phyloP scores from a whole-genome alignment of 2,329 filamentous ascomycete species.

The Colletotrichum kahawae region DNA sequence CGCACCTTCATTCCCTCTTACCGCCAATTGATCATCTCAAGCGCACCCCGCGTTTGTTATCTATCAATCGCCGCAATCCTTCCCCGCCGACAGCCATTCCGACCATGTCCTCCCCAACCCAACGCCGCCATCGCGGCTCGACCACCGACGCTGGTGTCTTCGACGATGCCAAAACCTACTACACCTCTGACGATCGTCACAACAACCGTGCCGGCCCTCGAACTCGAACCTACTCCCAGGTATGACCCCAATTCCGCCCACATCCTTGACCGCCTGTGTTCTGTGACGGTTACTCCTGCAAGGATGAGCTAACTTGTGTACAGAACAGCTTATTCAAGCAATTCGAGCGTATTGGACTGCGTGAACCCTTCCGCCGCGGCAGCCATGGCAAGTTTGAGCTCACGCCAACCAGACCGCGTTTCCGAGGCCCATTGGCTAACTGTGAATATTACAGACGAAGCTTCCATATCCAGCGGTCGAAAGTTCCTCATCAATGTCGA shows the following conservation, averaged over 20 bases:
- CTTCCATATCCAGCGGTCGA: slow-evolving; percentile 63
- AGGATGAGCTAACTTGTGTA: neutral
- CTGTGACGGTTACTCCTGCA: neutral
- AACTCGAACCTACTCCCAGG: slow-evolving; percentile 63
- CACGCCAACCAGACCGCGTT: neutral
- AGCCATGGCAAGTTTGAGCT: slow-evolving; percentile 56
- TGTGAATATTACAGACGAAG: slow-evolving; percentile 68
- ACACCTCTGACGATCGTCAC: slow-evolving; percentile 60
- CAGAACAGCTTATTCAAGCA: slow-evolving; percentile 61
- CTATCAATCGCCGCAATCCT: neutral
- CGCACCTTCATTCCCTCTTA: neutral
- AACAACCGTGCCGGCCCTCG: slow-evolving; percentile 52
- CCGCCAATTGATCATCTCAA: neutral
- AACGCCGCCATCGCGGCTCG: slow-evolving; percentile 35
- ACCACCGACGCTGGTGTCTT: slow-evolving; percentile 55
- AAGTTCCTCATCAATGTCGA: slow-evolving; percentile 90
- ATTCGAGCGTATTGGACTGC: slow-evolving; percentile 55
- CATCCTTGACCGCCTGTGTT: neutral
- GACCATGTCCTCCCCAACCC: slow-evolving; percentile 22
- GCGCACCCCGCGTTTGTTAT: neutral
- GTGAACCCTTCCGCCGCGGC: slow-evolving; percentile 61
- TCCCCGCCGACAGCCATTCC: neutral
- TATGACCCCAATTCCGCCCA: slow-evolving; percentile 29
- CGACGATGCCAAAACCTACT: slow-evolving; percentile 65
- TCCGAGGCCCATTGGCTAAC: neutral